phyloP scores from a whole-genome alignment of 805 yeast species.

The Vanderwaltozyma polyspora region DNA sequence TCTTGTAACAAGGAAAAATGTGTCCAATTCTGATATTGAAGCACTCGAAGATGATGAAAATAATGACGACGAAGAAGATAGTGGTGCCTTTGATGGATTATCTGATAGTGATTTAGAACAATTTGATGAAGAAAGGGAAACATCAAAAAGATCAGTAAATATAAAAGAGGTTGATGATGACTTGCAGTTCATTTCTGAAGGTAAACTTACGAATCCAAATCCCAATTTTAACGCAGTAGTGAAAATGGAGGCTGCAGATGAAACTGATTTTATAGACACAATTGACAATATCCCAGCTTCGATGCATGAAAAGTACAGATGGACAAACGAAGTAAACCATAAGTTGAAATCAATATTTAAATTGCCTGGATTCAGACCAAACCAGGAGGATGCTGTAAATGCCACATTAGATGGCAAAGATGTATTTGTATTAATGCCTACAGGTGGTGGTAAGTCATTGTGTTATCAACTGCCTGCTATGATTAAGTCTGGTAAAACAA shows the following conservation, averaged over 20 bases:
- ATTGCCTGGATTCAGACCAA: constrained; percentile 58
- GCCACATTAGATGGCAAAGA: constrained; percentile 70
- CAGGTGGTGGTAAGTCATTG: constrained; percentile 96
- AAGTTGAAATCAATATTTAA: constrained; percentile 53
- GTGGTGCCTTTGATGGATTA: constrained; percentile 17
- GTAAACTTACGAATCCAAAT: constrained; percentile 14
- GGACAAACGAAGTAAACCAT: constrained; percentile 60
- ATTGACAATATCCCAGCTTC: constrained; percentile 1
- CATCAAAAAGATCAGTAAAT: constrained; percentile 12
- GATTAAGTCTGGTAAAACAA: constrained; percentile 59
- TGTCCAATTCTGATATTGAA: constrained; percentile 18
- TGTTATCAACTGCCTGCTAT: constrained; percentile 95
- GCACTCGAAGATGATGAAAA: too few relatives aligned
- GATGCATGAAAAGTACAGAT: constrained; percentile 25
- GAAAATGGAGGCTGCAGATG: constrained; percentile 14
- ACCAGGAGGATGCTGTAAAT: constrained; percentile 80
- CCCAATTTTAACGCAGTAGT: constrained; percentile 4
- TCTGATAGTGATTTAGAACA: constrained; percentile 27
- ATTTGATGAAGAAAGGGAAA: constrained; percentile 28
- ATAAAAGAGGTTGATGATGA: constrained; percentile 6
- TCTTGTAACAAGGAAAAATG: background rate
- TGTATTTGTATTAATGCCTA: constrained; percentile 94
- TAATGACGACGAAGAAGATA: constrained; percentile 13
- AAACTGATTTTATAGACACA: background rate
- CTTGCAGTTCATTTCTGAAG: constrained; percentile 23